Base-by-base conservation (phyloP, 768 basidiomycete genomes). In the Leccinum barrowsii region DNA sequence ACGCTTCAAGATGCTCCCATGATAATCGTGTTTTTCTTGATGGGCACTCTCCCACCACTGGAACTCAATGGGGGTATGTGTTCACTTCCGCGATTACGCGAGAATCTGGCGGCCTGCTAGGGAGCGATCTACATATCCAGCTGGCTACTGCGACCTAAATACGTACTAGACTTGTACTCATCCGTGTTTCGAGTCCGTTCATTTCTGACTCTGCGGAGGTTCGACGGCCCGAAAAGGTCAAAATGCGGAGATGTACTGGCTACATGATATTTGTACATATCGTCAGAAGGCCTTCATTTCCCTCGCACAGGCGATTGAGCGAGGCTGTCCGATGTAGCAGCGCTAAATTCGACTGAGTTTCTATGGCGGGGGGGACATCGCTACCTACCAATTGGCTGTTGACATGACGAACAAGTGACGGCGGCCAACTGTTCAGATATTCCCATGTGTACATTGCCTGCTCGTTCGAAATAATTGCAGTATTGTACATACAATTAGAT, bases 81-180 rank as follows among this genome's bases (percentile, higher is more conserved):
- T 62, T 72, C 61, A 70, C 66, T 70, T 70, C 66, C 66, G 66
- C 50, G 50, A 67, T 71, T 69, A 71, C 63, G 68, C 59, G 59
- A 68, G 51, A 52, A 58, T 58, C 59, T 55, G 49, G 58, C 52
- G 58, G 54, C 52, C 51, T 56, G 55, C 44, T 47, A 58, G 44
- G 15, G 47, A 59, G 59, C 59, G 59, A 67, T 65, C 65, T 67
- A 65, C 66, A 59, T 62, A 64, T 32, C 60, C 63, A 62, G 65
- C 50, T 56, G 55, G 19, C 11, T 19, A 19, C 47, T 56, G 59
- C 62, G 59, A 46, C 48, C 58, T 54, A 52, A 63, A 62, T 60
- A 63, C 61, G 59, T 65, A 70, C 58, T 40, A 30, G 30, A 34
- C 30, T 56, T 17, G 57, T 59, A 50, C 59, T 35, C 59, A 60